Evolutionary conservation across 164 flowering plant species (phyloP).

Genomic region (Kalanchoe fedtschenkoi): DNA sequence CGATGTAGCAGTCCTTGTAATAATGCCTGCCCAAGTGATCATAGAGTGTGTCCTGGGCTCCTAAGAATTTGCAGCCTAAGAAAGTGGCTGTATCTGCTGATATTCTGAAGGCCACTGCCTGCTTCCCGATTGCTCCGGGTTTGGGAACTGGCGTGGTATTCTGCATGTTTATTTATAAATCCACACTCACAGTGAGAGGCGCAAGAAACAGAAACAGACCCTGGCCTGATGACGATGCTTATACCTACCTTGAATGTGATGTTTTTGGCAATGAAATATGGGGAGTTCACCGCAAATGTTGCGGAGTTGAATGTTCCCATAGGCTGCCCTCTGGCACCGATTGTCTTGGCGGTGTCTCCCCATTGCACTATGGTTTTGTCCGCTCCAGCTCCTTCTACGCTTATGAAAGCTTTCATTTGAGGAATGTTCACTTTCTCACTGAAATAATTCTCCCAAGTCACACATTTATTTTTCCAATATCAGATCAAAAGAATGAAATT

Average conservation of each 20-base stretch:
- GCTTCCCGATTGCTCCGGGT: constrained; percentile 78
- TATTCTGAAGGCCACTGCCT: constrained; percentile 91
- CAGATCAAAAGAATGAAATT: too few relatives aligned
- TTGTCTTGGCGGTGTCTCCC: constrained; percentile 87
- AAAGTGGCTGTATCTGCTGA: constrained; percentile 90
- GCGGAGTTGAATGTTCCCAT: constrained; percentile 83
- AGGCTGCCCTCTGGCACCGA: constrained; percentile 61
- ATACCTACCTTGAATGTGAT: constrained; percentile 97
- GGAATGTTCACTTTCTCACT: constrained; percentile 93
- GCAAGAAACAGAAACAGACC: too few relatives aligned
- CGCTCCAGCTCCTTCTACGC: constrained; percentile 89
- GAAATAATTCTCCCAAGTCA: constrained; percentile 12
- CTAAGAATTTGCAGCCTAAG: constrained; percentile 79
- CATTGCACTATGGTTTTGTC: constrained; percentile 83
- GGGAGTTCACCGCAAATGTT: constrained; percentile 87
- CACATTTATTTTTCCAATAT: background rate
- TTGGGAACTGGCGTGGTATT: constrained; percentile 85
- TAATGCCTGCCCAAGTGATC: constrained; percentile 94
- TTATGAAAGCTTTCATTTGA: constrained; percentile 64
- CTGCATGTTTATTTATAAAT: too few relatives aligned
- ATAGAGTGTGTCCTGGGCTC: constrained; percentile 93
- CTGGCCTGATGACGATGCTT: too few relatives aligned
- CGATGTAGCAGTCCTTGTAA: constrained; percentile 93
- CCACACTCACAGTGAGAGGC: too few relatives aligned
- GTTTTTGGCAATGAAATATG: constrained; percentile 85